Conservation (phyloP, 176 grass and related monocot species). For the Avena insularis region DNA sequence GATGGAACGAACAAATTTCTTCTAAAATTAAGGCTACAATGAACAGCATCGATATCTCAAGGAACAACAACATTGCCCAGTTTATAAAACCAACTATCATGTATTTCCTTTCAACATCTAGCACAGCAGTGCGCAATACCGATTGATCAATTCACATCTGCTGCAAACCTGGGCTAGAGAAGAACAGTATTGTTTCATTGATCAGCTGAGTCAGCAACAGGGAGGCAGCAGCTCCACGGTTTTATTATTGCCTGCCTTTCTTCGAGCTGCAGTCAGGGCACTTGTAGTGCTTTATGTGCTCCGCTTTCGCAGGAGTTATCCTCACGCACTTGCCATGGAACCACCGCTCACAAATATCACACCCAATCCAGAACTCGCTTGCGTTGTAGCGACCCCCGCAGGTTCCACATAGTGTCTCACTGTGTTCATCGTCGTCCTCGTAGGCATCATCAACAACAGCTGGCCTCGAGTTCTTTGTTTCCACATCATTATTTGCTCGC, state of each 20-base stretch:
- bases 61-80: constrained; percentile 15
- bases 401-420: constrained; percentile 59
- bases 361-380: constrained; percentile 68
- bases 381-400: constrained; percentile 59
- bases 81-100: constrained; percentile 47
- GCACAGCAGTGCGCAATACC: constrained; percentile 25
- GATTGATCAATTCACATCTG: constrained; percentile 38
- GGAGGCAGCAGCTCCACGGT: not conserved
- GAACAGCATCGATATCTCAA: constrained; percentile 31
- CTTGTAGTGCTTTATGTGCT: constrained; percentile 77
- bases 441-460: constrained; percentile 18
- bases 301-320: constrained; percentile 66
- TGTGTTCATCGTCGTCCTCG: constrained; percentile 58
- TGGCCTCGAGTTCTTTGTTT: constrained; percentile 36
- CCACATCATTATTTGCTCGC: constrained; percentile 43
- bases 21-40: constrained; percentile 22
- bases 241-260: constrained; percentile 53
- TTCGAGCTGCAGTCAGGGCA: constrained; percentile 71
- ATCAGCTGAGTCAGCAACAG: constrained; percentile 46
- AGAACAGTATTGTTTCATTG: constrained; percentile 39
- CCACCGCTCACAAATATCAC: constrained; percentile 73
- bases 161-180: constrained; percentile 14
- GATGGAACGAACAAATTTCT: constrained; percentile 14
- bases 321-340: constrained; percentile 76
- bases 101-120: constrained; percentile 37